Conservation (phyloP, 176 grass and related monocot genomes). For the Secale cereale region DNA sequence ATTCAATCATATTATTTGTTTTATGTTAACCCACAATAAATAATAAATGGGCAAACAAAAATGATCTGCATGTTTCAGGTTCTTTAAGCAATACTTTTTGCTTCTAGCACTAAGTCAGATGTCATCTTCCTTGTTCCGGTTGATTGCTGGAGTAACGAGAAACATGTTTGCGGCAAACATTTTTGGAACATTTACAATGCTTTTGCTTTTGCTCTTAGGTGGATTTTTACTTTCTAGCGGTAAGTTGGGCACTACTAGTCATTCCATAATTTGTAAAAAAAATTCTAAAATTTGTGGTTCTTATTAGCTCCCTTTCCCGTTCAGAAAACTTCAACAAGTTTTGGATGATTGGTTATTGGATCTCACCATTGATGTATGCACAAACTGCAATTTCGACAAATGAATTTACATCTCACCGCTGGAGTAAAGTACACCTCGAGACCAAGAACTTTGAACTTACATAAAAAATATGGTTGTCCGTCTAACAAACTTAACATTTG, state of each 20-base stretch:
- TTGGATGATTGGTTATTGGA: slow-evolving; percentile 64
- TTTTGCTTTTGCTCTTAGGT: slow-evolving; percentile 41
- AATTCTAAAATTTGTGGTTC: not conserved
- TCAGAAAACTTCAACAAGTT: slow-evolving; percentile 50
- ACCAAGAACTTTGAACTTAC: not conserved
- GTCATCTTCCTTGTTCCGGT: slow-evolving; percentile 54
- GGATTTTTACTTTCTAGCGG: slow-evolving; percentile 63
- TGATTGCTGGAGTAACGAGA: slow-evolving; percentile 44
- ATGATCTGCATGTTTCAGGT: slow-evolving; percentile 21
- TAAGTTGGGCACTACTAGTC: slow-evolving; percentile 1
- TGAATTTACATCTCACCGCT: slow-evolving; percentile 47
- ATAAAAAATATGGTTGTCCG: not conserved
- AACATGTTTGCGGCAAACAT: slow-evolving; percentile 50
- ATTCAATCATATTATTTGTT: not conserved
- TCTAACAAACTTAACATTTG: not conserved
- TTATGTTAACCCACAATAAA: not conserved
- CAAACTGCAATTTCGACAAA: slow-evolving; percentile 56
- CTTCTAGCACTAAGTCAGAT: slow-evolving; percentile 49
- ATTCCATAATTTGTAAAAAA: not conserved
- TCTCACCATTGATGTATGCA: slow-evolving; percentile 53
- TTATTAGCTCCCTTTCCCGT: not conserved
- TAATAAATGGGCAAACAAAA: not conserved
- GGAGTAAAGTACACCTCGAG: slow-evolving; percentile 41
- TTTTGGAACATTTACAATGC: slow-evolving; percentile 29
- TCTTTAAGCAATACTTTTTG: slow-evolving; percentile 49